Base-by-base conservation (phyloP, 106 monocot species). In the Dioscorea zingiberensis region DNA sequence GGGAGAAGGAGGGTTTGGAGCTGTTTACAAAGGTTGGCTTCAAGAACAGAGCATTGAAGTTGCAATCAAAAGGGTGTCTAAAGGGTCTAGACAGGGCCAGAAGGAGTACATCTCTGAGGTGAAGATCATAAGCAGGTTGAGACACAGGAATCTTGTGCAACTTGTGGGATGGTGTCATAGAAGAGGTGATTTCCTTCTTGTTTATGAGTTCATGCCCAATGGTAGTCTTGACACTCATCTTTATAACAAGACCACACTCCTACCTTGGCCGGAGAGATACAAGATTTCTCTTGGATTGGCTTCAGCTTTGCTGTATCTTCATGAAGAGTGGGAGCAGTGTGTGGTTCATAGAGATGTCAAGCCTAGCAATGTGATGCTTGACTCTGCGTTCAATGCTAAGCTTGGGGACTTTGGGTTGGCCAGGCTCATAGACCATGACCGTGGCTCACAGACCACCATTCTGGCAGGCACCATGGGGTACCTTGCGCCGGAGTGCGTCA, bases 271-370 rank as follows among this genome's bases (percentile, higher is more conserved):
- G 13, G 49, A 16, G 18, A 13, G 49, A 9, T 18, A 49, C 13
- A 49, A 18, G 49, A 49, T 49, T 18, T 2, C 49, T 16, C 49
- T 49, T 18, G 49, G 49, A n/a, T n/a, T n/a, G n/a, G n/a, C n/a
- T n/a, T n/a, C n/a, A n/a, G n/a, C n/a, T n/a, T n/a, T n/a, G n/a
- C 13, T 49, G 16, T 49, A 49, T 18, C 49, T 49, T 18, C 49
- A 49, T 18, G 49, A 49, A 9, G 49, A 49, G 49, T 49, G 49
- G 49, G 49, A 49, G 55, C 55, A 55, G 55, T 55, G 55, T 55
- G 55, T 55, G 55, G 17, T n/a, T 4, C 55, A 55, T 55, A 55
- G 55, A 55, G 55, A 55, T 22, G 9, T 55, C 55, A 55, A 55
- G 55, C 55, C 22, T 2, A 55, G 55, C 55, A 55, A 55, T 55